Evolutionary conservation across 2,329 filamentous ascomycete species (phyloP), one percentile per base, ranked within the genome.

Genomic region (Nigrospora sphaerica): DNA sequence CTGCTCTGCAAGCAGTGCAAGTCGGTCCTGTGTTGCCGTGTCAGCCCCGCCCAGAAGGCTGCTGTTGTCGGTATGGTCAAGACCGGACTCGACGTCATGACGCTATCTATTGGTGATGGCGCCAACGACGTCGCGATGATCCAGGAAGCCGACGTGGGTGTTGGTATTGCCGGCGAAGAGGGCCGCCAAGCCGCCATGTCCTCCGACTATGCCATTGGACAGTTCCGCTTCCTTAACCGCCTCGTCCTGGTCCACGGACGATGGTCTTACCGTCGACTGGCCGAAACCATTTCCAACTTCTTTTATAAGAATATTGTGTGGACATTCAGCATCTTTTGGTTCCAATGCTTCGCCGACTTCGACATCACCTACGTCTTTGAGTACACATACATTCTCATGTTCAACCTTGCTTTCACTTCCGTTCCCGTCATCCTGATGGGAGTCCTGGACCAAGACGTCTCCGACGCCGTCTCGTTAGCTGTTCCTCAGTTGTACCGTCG

Each of bases 301-400:
- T 98, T 98, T 75, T 98, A 97, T 81, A 98, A 98, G 85, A 98
- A 97, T 72, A 86, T 98, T 68, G 86, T 97, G 44, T 98, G 93
- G 93, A 93, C 89, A 1, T 92, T 96, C 62, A 80, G 86, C 38
- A 86, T 98, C 48, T 96, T 97, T 77, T 97, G 92, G 92, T 98
- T 88, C 68, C 90, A 95, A 63, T 88, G 95, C 46, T 98, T 86
- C 68, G 89, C 87, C 73, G 86, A 95, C 68, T 96, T 95, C 65
- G 93, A 98, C 70, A 90, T 92, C 66, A 92, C 92, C 39, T 97
- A 96, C 63, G 81, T 96, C 45, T 96, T 95, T 71, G 93, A 98
- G 66, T 96, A 95, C 72, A 95, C 89, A 35, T 98, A 97, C 69
- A 95, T 98, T 59, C 77, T 97, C 52, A 78, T 97, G 62, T 95